Conservation (phyloP, 2,329 filamentous ascomycete species). For the Didymellaceae sp. region DNA sequence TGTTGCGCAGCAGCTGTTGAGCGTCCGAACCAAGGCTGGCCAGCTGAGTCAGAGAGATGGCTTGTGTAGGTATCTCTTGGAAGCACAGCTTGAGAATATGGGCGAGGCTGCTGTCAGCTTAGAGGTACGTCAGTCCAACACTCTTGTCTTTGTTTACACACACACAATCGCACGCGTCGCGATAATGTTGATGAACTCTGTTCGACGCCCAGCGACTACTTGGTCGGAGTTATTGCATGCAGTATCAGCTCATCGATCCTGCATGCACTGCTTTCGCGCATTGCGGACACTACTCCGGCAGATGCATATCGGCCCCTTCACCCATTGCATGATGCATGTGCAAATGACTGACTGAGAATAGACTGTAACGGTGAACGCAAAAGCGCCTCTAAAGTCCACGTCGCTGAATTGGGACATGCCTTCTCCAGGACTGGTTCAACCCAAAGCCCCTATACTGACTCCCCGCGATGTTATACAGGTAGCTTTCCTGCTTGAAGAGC, state of each 20-base stretch:
- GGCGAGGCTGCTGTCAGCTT: constrained; percentile 83
- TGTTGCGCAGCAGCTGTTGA: constrained; percentile 85
- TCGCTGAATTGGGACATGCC: constrained; percentile 63
- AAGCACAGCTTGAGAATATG: constrained; percentile 95
- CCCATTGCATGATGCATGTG: neutral
- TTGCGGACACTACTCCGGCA: constrained; percentile 21
- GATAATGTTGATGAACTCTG: constrained; percentile 19
- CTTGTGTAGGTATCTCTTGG: constrained; percentile 71
- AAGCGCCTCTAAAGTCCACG: constrained; percentile 60
- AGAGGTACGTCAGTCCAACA: constrained; percentile 58
- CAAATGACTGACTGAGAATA: constrained; percentile 20
- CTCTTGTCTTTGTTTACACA: constrained; percentile 9
- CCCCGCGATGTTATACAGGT: constrained; percentile 70
- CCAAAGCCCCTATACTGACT: constrained; percentile 58
- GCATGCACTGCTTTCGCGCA: constrained; percentile 14
- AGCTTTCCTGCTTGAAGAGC: constrained; percentile 66
- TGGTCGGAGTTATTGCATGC: constrained; percentile 4
- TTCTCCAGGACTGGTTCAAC: constrained; percentile 35
- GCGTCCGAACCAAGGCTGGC: constrained; percentile 88
- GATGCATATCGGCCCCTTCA: constrained; percentile 11
- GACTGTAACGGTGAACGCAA: constrained; percentile 56
- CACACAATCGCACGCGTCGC: constrained; percentile 1
- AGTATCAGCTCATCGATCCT: constrained; percentile 19
- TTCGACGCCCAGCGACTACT: constrained; percentile 12
- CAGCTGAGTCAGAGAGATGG: constrained; percentile 59